Evolutionary conservation across 2,329 filamentous ascomycete genomes (phyloP), one percentile per base, ranked within the genome.

Genomic region (Colletotrichum coccodes): DNA sequence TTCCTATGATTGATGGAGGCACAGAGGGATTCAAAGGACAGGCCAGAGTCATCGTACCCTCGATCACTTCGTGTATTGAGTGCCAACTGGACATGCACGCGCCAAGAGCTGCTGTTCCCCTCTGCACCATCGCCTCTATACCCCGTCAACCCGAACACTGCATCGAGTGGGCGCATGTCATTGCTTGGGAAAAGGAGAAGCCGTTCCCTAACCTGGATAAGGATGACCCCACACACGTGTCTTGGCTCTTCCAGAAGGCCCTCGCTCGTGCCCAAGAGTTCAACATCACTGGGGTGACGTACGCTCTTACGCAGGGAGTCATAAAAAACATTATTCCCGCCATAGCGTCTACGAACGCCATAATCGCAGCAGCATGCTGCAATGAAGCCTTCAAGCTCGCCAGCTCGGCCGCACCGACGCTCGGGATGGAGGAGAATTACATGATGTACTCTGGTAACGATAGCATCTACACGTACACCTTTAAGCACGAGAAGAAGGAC

Each of bases 381-480:
- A 98, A 97, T 73, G 96, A 99, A 81, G 95, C 95, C 2, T 90
- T 98, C 82, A 99, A 99, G 82, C 93, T 99, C 71, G 93, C 92
- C 47, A 97, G 94, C 16, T 90, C 87, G 56, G 89, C 91, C 42
- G 96, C 95, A 36, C 94, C 95, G 0, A 91, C 90, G 71, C 85
- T 99, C 18, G 93, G 92, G 14, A 85, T 89, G 71, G 90, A 92
- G 50, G 92, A 92, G 64, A 97, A 97, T 79, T 99, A 99, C 83
- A 98, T 98, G 95, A 97, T 98, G 93, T 99, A 99, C 80, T 97
- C 94, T 14, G 96, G 97, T 53, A 95, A 98, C 76, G 95, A 97
- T 76, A 89, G 92, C 72, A 92, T 99, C 72, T 99, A 99, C 83
- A 99, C 96, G 0, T 98, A 97, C 80, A 99, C 96, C 0, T 99